Conservation (phyloP, 805 yeast species). For the Saccharomycopsis sp. region DNA sequence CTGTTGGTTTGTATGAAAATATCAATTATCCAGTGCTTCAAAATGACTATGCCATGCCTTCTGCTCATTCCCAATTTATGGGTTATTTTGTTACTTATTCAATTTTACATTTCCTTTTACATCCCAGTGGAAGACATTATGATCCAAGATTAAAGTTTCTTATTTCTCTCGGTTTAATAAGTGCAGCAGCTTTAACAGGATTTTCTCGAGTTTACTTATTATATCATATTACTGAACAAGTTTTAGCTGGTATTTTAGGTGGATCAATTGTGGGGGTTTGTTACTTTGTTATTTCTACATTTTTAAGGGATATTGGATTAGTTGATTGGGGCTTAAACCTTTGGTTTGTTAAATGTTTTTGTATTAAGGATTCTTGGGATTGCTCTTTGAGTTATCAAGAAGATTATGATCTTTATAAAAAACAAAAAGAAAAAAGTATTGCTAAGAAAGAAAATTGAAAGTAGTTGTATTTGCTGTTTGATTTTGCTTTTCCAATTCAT, state of each 20-base stretch:
- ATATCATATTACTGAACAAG: conserved; percentile 71
- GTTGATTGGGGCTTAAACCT: conserved; percentile 53
- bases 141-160: conserved; percentile 19
- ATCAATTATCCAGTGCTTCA: conserved; percentile 29
- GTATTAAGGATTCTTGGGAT: conserved; percentile 51
- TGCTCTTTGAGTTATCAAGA: conserved; percentile 9
- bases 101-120: conserved; percentile 30
- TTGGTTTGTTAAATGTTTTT: conserved; percentile 40
- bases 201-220: conserved; percentile 66
- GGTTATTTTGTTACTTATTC: conserved; percentile 65
- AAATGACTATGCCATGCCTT: conserved; percentile 89
- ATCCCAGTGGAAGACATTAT: background rate
- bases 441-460: background rate
- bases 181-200: conserved; percentile 32
- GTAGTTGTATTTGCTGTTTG: too few species aligned
- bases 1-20: conserved; percentile 32
- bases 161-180: conserved; percentile 22
- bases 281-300: conserved; percentile 42
- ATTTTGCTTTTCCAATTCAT: too few species aligned
- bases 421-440: conserved; percentile 3
- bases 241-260: conserved; percentile 54
- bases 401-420: conserved; percentile 11
- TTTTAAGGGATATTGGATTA: conserved; percentile 58
- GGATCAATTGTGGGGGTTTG: conserved; percentile 52
- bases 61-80: conserved; percentile 95